Evolutionary conservation across 177 flowering plant species (phyloP).

Genomic region (Vitis hybrid): DNA sequence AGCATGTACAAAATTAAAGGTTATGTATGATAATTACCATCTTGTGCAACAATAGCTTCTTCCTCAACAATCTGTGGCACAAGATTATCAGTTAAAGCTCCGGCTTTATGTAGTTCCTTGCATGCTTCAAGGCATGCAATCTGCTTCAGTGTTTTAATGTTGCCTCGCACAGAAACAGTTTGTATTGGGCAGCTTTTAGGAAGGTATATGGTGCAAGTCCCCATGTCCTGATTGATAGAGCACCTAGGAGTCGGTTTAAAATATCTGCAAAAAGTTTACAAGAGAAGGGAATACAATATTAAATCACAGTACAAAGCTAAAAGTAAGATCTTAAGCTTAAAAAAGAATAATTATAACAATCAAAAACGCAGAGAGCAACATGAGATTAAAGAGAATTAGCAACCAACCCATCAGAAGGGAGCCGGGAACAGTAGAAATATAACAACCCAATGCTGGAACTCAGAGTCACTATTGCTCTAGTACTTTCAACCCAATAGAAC

Average conservation of each 20-base stretch:
- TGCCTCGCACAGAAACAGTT: conserved; percentile 42
- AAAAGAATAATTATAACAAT: not conserved
- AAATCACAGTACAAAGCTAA: not conserved
- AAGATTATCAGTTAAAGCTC: conserved; percentile 77
- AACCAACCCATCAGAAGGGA: conserved; percentile 86
- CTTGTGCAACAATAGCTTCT: conserved; percentile 30
- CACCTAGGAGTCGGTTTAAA: conserved; percentile 74
- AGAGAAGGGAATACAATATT: not conserved
- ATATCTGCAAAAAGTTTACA: conserved; percentile 44
- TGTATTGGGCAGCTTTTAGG: conserved; percentile 75
- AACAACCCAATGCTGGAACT: conserved; percentile 59
- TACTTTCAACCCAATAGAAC: conserved; percentile 56
- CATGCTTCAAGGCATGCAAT: conserved; percentile 83
- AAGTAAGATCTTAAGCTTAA: not conserved
- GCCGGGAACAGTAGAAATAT: conserved; percentile 77
- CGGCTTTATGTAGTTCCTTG: conserved; percentile 63
- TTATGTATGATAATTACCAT: conserved; percentile 39
- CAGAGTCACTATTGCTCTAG: conserved; percentile 73
- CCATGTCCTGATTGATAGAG: conserved; percentile 35
- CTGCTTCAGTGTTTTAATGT: conserved; percentile 44
- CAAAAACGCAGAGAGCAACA: not conserved
- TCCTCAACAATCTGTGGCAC: conserved; percentile 66
- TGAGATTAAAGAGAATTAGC: not conserved
- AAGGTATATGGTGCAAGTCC: conserved; percentile 52
- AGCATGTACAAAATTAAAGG: not conserved